Evolutionary conservation across 805 yeast species (phyloP).

Genomic region (Yarrowia sp.): DNA sequence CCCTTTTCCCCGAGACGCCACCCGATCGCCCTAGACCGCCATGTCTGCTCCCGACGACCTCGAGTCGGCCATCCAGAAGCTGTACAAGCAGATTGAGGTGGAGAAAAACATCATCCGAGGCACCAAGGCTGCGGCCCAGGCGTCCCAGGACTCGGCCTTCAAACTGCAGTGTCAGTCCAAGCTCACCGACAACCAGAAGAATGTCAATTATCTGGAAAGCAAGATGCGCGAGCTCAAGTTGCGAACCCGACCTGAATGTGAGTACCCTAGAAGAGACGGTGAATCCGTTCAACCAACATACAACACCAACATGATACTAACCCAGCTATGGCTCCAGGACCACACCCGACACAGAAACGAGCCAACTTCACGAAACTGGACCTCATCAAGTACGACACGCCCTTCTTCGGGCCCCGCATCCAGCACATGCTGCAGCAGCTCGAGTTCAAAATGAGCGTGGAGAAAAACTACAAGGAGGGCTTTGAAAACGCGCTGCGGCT

Average conservation of each 20-base stretch:
- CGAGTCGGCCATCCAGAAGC: conserved; percentile 52
- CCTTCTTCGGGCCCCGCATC: conserved; percentile 89
- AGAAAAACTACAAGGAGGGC: conserved; percentile 88
- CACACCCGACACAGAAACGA: conserved; percentile 28
- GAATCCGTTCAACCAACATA: background rate
- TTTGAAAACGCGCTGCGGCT: conserved; percentile 83
- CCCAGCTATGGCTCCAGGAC: background rate
- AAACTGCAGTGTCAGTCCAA: conserved; percentile 87
- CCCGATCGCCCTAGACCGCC: background rate
- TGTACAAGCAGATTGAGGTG: conserved; percentile 78
- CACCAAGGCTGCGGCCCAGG: conserved; percentile 72
- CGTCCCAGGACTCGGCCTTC: conserved; percentile 74
- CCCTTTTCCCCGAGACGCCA: background rate
- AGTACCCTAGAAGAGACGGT: too few species aligned
- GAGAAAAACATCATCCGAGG: conserved; percentile 86
- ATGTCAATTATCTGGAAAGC: conserved; percentile 82
- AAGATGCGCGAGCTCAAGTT: conserved; percentile 61
- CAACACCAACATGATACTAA: background rate
- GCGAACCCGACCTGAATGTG: conserved; percentile 27
- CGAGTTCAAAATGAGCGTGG: conserved; percentile 90
- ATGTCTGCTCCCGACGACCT: conserved; percentile 24
- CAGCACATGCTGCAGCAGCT: conserved; percentile 93
- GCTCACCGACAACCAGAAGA: conserved; percentile 86
- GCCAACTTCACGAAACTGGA: conserved; percentile 47
- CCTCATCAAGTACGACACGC: conserved; percentile 86